phyloP scores from a whole-genome alignment of 192 early-diverging fungal genomes.

The Backusella westeae region DNA sequence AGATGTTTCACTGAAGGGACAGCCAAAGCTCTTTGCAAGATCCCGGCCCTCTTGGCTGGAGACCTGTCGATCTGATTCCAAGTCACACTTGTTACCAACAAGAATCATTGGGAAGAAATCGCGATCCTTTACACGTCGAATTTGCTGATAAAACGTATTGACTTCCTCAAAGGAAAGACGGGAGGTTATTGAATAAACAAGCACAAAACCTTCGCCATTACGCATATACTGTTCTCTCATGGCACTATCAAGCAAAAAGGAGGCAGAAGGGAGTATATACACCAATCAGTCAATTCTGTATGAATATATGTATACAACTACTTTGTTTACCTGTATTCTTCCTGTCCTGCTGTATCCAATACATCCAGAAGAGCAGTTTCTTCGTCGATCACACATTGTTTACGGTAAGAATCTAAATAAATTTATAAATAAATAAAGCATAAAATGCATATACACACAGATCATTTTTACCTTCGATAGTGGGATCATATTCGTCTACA shows the following conservation, averaged over 20 bases:
- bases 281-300: not conserved
- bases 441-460: no score
- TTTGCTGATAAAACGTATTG: constrained; percentile 65
- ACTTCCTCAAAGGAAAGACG: constrained; percentile 77
- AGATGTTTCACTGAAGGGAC: constrained; percentile 62
- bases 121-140: constrained; percentile 79
- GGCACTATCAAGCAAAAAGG: constrained; percentile 17
- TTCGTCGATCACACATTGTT: constrained; percentile 94
- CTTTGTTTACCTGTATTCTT: constrained; percentile 67
- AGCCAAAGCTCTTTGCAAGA: constrained; percentile 55
- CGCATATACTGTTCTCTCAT: constrained; percentile 76
- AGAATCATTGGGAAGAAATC: constrained; percentile 77
- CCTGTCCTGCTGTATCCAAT: constrained; percentile 95
- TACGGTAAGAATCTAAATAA: constrained; percentile 87
- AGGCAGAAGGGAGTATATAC: not conserved
- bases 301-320: not conserved
- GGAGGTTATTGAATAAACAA: constrained; percentile 80
- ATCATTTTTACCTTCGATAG: constrained; percentile 67
- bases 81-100: constrained; percentile 89
- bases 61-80: constrained; percentile 63
- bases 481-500: constrained; percentile 93
- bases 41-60: constrained; percentile 50
- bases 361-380: constrained; percentile 89
- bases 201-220: constrained; percentile 81
- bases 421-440: not conserved